Evolutionary conservation across 805 yeast genomes (phyloP).

Genomic region (Barnettozyma salicaria): DNA sequence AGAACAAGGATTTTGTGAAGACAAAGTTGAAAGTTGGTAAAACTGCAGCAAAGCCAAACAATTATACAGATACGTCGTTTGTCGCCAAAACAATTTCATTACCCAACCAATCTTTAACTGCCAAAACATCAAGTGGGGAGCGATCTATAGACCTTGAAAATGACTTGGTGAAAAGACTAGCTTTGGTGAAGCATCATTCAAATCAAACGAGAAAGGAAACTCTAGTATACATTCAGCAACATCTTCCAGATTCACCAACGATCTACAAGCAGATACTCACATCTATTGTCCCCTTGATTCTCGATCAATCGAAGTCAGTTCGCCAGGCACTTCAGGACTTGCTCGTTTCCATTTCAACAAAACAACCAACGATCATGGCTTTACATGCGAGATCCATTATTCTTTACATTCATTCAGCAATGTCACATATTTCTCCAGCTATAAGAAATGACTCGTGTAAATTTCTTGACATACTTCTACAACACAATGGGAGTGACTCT

Average conservation of each 20-base stretch:
- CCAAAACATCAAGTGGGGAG: no score
- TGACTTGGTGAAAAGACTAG: conserved; percentile 54
- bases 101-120: conserved; percentile 32
- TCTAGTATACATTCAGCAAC: conserved; percentile 43
- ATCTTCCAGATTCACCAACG: conserved; percentile 47
- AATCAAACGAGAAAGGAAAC: conserved; percentile 67
- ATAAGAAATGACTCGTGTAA: conserved; percentile 72
- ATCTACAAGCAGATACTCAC: conserved; percentile 51
- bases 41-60: conserved; percentile 59
- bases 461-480: conserved; percentile 56
- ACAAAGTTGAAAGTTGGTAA: conserved; percentile 87
- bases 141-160: conserved; percentile 31
- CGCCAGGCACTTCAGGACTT: conserved; percentile 49
- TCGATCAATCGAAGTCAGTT: conserved; percentile 61
- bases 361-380: conserved; percentile 50
- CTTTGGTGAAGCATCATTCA: conserved; percentile 71
- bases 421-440: conserved; percentile 82
- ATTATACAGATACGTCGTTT: conserved; percentile 83
- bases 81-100: conserved; percentile 50
- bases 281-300: conserved; percentile 48
- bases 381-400: conserved; percentile 55
- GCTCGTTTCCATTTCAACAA: conserved; percentile 40
- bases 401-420: conserved; percentile 80
- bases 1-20: conserved; percentile 70
- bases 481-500: conserved; percentile 45